Conservation (phyloP, 805 yeast genomes). For the Lipomyces mesembrius region DNA sequence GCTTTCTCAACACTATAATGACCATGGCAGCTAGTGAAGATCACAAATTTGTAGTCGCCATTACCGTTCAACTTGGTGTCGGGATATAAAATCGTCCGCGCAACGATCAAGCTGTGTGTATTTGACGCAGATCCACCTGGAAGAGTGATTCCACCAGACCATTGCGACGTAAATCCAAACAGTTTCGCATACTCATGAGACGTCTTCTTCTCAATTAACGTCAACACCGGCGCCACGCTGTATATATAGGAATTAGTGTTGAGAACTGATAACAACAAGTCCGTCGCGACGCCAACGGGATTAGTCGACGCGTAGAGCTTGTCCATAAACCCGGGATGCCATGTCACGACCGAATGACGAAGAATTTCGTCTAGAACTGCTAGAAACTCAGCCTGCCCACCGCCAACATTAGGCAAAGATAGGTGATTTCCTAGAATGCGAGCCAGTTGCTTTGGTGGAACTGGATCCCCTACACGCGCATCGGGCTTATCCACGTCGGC, state of each 20-base stretch:
- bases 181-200: slow-evolving; percentile 68
- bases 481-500: slow-evolving; percentile 51
- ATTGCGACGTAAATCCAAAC: slow-evolving; percentile 60
- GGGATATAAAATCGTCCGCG: slow-evolving; percentile 68
- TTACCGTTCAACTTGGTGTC: slow-evolving; percentile 71
- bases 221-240: slow-evolving; percentile 74
- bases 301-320: slow-evolving; percentile 84
- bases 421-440: slow-evolving; percentile 17
- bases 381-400: slow-evolving; percentile 50
- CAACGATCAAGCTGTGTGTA: slow-evolving; percentile 76
- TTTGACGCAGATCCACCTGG: slow-evolving; percentile 90
- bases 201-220: slow-evolving; percentile 72
- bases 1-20: slow-evolving; percentile 77
- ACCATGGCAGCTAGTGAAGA: slow-evolving; percentile 71
- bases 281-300: slow-evolving; percentile 80
- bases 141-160: slow-evolving; percentile 81
- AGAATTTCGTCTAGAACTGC: slow-evolving; percentile 60
- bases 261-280: slow-evolving; percentile 65
- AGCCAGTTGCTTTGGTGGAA: slow-evolving; percentile 31
- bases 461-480: slow-evolving; percentile 52
- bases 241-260: slow-evolving; percentile 87
- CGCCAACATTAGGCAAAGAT: slow-evolving; percentile 26
- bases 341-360: slow-evolving; percentile 73
- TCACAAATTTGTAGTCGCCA: slow-evolving; percentile 59
- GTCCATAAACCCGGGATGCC: slow-evolving; percentile 87